Evolutionary conservation across 495 filamentous ascomycete species (phyloP).

Genomic region (Thozetella sp.): DNA sequence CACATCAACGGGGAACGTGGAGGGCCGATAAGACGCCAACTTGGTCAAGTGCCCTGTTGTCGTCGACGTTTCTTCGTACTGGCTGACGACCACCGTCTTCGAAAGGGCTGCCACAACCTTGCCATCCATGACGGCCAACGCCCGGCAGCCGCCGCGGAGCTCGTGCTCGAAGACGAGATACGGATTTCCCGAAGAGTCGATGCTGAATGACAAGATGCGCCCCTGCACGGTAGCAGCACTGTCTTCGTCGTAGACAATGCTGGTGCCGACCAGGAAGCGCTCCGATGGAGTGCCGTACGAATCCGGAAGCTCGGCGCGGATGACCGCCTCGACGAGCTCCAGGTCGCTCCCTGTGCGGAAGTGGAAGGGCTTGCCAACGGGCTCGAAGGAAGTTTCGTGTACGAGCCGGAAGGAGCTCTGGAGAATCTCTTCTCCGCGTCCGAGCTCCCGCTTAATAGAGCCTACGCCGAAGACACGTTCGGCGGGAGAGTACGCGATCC

Average conservation of each 20-base stretch:
- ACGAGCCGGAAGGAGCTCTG: conserved; percentile 51
- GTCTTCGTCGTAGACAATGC: conserved; percentile 65
- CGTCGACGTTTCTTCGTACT: conserved; percentile 48
- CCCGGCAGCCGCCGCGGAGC: conserved; percentile 77
- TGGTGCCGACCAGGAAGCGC: conserved; percentile 87
- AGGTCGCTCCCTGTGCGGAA: conserved; percentile 55
- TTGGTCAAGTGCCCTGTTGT: conserved; percentile 60
- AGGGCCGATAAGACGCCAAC: conserved; percentile 73
- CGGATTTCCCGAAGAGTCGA: conserved; percentile 71
- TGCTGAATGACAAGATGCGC: conserved; percentile 81
- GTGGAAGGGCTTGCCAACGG: conserved; percentile 38
- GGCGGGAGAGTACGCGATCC: conserved; percentile 80
- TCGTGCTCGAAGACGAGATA: conserved; percentile 64
- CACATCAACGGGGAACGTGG: conserved; percentile 86
- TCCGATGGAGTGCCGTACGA: conserved; percentile 66
- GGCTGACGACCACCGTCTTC: conserved; percentile 78
- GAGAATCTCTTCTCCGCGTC: conserved; percentile 47
- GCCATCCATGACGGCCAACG: conserved; percentile 70
- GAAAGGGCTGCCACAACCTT: conserved; percentile 83
- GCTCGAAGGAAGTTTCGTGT: conserved; percentile 51
- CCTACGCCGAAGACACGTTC: conserved; percentile 86
- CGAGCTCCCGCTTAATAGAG: conserved; percentile 67
- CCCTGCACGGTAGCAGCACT: conserved; percentile 51
- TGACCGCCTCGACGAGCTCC: conserved; percentile 84
- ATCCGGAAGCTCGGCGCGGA: conserved; percentile 73